Evolutionary conservation across 2,329 filamentous ascomycete species (phyloP).

Genomic region (Coleophoma eucalyptorum): DNA sequence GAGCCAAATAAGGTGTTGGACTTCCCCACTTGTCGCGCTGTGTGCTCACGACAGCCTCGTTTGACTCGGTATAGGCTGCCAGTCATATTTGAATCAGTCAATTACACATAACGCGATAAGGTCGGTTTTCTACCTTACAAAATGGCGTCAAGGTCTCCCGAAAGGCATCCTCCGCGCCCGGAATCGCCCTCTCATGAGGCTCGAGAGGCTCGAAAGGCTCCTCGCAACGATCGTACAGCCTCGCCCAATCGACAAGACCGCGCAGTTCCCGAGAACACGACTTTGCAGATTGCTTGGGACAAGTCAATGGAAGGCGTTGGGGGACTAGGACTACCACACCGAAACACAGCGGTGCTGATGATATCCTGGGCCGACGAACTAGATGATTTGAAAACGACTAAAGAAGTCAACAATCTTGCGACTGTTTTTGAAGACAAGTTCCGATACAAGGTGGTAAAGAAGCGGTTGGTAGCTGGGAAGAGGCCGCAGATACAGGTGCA

Average conservation of each 20-base stretch:
- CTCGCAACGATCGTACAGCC: neutral
- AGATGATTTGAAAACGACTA: constrained; percentile 3
- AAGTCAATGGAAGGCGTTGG: constrained; percentile 5
- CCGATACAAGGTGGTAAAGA: constrained; percentile 9
- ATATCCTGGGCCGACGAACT: constrained; percentile 4
- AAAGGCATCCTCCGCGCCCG: neutral
- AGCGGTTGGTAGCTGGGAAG: neutral
- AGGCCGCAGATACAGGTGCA: constrained; percentile 13
- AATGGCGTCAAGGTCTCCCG: neutral
- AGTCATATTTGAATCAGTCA: neutral
- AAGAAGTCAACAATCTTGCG: constrained; percentile 4
- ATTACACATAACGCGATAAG: neutral
- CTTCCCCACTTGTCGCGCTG: neutral
- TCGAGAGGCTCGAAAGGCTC: neutral
- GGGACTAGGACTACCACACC: neutral
- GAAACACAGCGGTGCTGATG: constrained; percentile 4
- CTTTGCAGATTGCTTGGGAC: neutral
- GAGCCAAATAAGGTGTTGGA: neutral
- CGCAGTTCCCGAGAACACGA: neutral
- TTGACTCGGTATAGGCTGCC: neutral
- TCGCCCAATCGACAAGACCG: neutral
- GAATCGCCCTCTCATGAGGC: neutral
- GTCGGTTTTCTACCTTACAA: neutral
- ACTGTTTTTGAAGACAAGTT: constrained; percentile 5
- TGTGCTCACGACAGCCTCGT: neutral